Base-by-base conservation (phyloP, 2,329 filamentous ascomycete species). In the Phyllosticta citribraziliensis region DNA sequence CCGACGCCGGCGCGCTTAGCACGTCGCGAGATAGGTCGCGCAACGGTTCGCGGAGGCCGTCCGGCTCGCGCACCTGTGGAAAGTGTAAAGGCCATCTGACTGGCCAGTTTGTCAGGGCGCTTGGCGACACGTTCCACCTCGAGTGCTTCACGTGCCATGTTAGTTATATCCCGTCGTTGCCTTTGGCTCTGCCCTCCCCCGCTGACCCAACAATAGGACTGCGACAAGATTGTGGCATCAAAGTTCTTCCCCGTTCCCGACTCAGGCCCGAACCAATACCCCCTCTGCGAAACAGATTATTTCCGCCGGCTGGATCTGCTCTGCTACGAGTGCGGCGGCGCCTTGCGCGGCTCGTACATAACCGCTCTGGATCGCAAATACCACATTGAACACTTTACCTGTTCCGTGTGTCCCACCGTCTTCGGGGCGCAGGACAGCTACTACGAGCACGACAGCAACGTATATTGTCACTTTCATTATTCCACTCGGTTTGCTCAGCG, bases 381-480 rank as follows among this genome's bases (percentile, higher is more conserved):
- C 75, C 94, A 97, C 75, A 96, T 99, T 66, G 93, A 97, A 74
- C 94, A 99, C 76, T 99, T 99, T 71, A 99, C 94, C 47, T 99
- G 94, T 76, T 97, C 92, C 11, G 86, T 97, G 33, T 99, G 94
- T 72, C 89, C 92, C 4, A 97, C 94, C 1, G 88, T 97, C n/a
- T 99, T 99, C 72, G 94, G 94, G 57, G 94, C 94, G 6, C 91
- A 96, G 70, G 94, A 99, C 78, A 97, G 92, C 73, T 99, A 99
- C 75, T 99, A 99, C 75, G 94, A 99, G 75, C 94, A 99, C 70
- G 92, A 97, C 69, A 88, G 91, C 65, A 88, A 90, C 68, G 94
- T 99, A 25, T 99, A 96, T 74, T 99, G 94, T 74, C 94, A 99
- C 73, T 99, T 95, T 73, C 94, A 99, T 75, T 99, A 99, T 74